These are phyloP conservation scores for Pittosporum tobira DNA, from an alignment of 129 eudicot species.

Conservation along the genomic window DNA sequence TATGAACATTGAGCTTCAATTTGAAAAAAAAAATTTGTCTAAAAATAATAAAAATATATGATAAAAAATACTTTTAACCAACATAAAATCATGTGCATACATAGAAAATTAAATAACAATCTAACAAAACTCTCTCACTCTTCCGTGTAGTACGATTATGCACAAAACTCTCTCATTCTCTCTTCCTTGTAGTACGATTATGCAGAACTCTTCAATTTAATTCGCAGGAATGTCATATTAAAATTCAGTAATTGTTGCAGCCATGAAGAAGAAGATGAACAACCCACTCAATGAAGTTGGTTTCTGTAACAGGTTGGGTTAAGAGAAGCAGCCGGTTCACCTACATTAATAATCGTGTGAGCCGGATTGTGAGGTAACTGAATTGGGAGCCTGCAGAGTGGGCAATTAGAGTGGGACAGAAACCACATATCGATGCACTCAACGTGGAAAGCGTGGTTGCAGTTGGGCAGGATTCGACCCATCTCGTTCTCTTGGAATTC, in stretches of 20 bases:
- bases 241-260: neutral
- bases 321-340: neutral
- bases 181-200: neutral
- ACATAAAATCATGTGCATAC: no score
- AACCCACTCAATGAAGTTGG: neutral
- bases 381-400: constrained; percentile 31
- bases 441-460: constrained; percentile 31
- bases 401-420: constrained; percentile 22
- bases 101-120: no score
- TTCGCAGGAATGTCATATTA: neutral
- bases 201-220: neutral
- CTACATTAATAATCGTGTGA: neutral
- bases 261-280: constrained; percentile 1
- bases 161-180: no score
- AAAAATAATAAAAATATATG: no score
- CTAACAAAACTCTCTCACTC: no score
- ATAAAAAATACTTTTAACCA: no score
- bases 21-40: no score
- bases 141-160: no score
- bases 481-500: constrained; percentile 23
- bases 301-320: neutral
- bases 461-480: constrained; percentile 29
- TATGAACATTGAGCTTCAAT: no score
- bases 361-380: neutral
- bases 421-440: constrained; percentile 36